Conservation (phyloP, 2,329 filamentous ascomycete genomes). For the Colletotrichum sp. region DNA sequence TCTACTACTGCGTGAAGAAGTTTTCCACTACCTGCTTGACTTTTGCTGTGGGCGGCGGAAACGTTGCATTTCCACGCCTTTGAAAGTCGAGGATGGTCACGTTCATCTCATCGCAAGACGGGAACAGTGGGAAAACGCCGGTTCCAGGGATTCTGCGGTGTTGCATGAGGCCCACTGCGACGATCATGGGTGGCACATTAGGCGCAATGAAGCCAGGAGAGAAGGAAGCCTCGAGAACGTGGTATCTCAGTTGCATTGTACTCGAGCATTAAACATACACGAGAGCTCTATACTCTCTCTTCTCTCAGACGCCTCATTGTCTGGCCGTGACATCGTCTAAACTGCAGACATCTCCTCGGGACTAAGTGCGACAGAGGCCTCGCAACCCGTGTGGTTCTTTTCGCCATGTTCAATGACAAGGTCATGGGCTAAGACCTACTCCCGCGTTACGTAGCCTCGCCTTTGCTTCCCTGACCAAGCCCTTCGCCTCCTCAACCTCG, state of each 20-base stretch:
- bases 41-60: not conserved
- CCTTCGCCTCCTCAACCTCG: constrained; percentile 97
- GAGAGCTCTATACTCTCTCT: not conserved
- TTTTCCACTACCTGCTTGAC: not conserved
- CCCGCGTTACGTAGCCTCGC: constrained; percentile 69
- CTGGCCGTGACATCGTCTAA: not conserved
- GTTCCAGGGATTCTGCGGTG: not conserved
- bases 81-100: not conserved
- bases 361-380: not conserved
- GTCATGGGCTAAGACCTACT: constrained; percentile 4
- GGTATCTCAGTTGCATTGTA: not conserved
- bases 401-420: not conserved
- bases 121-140: not conserved
- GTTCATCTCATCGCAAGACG: not conserved
- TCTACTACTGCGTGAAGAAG: not conserved
- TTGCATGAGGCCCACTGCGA: not conserved
- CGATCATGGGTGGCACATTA: not conserved
- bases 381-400: not conserved
- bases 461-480: constrained; percentile 84
- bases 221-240: not conserved
- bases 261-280: not conserved
- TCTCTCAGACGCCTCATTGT: not conserved
- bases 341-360: not conserved
- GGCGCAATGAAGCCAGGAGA: not conserved
- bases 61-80: not conserved